Percentiles rank a stretch among this genome's conserved stretches.
Conservation (phyloP, 2,329 filamentous ascomycete genomes). For the Monilinia polystroma region DNA sequence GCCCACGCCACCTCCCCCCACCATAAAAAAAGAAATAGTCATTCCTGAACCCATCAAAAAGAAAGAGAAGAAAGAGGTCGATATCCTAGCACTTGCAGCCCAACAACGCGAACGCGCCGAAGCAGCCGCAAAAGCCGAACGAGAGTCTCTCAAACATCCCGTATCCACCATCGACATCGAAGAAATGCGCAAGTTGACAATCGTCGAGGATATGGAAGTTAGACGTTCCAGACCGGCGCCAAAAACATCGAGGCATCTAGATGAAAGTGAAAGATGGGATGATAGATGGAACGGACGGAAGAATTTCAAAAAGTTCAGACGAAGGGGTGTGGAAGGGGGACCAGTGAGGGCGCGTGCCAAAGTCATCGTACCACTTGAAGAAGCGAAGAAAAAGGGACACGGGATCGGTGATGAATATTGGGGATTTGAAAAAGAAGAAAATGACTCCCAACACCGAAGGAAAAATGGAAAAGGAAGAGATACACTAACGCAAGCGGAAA, state of each 20-base stretch:
- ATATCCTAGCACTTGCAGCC: constrained; percentile 62
- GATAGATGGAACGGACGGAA: constrained; percentile 89
- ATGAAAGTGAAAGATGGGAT: constrained; percentile 70
- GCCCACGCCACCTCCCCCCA: constrained; percentile 27
- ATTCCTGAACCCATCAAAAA: constrained; percentile 32
- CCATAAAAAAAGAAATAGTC: constrained; percentile 26
- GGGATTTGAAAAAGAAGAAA: constrained; percentile 43
- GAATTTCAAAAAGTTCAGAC: constrained; percentile 90
- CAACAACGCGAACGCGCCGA: constrained; percentile 62
- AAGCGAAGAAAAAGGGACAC: constrained; percentile 56
- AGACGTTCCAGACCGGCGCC: constrained; percentile 42
- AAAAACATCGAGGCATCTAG: constrained; percentile 37
- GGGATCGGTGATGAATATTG: constrained; percentile 61
- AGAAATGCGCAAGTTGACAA: constrained; percentile 69
- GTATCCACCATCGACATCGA: constrained; percentile 68
- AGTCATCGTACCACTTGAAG: constrained; percentile 61
- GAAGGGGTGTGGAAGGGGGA: constrained; percentile 51
- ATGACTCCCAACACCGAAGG: constrained; percentile 38
- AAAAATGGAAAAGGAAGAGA: constrained; percentile 36
- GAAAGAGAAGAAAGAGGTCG: constrained; percentile 56
- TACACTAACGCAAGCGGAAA: constrained; percentile 19
- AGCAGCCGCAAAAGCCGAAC: constrained; percentile 56
- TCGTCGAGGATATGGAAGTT: constrained; percentile 75
- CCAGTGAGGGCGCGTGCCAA: constrained; percentile 37
- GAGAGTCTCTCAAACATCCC: constrained; percentile 53